Evolutionary conservation across 495 filamentous ascomycete species (phyloP).

Genomic region (Cladorrhinum samala): DNA sequence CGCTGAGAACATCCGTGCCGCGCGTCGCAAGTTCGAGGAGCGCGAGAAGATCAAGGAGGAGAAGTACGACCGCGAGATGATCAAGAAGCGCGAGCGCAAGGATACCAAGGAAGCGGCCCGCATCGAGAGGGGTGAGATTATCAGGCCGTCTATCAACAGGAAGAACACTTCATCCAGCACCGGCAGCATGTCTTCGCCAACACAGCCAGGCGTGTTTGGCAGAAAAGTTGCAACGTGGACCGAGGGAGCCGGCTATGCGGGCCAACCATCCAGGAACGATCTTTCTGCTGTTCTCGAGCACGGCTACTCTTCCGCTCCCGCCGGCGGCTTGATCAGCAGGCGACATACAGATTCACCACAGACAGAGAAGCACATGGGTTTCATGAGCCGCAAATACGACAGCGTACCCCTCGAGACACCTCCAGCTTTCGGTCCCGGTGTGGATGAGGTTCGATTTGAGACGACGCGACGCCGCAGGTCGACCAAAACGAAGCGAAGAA

Average conservation of each 20-base stretch:
- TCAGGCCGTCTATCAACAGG: slow-evolving; percentile 30
- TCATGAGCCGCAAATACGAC: slow-evolving; percentile 41
- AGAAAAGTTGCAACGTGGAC: slow-evolving; percentile 1
- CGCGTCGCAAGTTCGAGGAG: slow-evolving; percentile 48
- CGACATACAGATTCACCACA: slow-evolving; percentile 5
- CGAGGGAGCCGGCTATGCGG: not conserved
- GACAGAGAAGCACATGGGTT: slow-evolving; percentile 20
- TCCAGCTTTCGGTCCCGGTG: slow-evolving; percentile 18
- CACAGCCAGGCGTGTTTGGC: not conserved
- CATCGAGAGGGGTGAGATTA: slow-evolving; percentile 32
- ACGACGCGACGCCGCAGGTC: slow-evolving; percentile 25
- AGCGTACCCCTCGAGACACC: slow-evolving; percentile 28
- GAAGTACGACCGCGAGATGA: slow-evolving; percentile 50
- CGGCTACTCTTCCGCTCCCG: slow-evolving; percentile 3
- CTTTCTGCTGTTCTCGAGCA: not conserved
- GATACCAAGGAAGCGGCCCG: slow-evolving; percentile 41
- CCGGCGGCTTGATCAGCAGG: slow-evolving; percentile 2
- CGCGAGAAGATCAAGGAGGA: slow-evolving; percentile 51
- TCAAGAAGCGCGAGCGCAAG: slow-evolving; percentile 43
- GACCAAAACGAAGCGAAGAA: slow-evolving; percentile 47
- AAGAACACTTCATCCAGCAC: slow-evolving; percentile 33
- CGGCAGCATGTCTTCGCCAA: slow-evolving; percentile 6
- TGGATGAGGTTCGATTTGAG: slow-evolving; percentile 30
- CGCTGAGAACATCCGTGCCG: slow-evolving; percentile 42
- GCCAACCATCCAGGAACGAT: slow-evolving; percentile 13